Evolutionary conservation across 1,284 basidiomycete genomes (phyloP), one percentile per base, ranked within the genome.

Genomic region (Pyrrhoderma lamaoense): DNA sequence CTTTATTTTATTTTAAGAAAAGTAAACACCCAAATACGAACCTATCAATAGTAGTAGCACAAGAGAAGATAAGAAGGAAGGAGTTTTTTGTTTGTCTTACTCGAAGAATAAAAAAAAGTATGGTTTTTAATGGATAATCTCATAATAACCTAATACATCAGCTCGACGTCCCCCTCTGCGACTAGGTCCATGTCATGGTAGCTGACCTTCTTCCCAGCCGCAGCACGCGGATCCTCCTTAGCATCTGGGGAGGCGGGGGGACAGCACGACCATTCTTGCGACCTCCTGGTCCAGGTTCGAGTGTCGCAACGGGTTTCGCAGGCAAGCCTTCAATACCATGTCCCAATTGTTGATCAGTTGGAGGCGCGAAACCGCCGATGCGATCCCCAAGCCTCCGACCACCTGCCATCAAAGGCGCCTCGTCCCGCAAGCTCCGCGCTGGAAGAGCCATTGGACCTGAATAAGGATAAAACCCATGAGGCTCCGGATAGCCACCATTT

Each of bases 121-220:
- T 31, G 5, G 11, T 31, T 11, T 31, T 11, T 11, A 31, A 5
- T 5, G 7, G 27, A 31, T 31, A 31, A 5, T 44, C 21, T 44
- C 16, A 5, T 14, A 13, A 3, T 22, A 18, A 34, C 25, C 77
- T 70, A 87, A 65, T 87, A 87, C 59, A 74, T 79, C 70, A 88
- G 67, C 67, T 88, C 87, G 56, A 90, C 80, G 63, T 90, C 87
- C 19, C 88, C 87, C 75, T 90, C 87, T 31, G 87, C 87, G 57
- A 90, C 88, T 62, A 85, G 69, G 68, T 90, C 87, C 84, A 90
- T 89, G 65, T 90, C 88, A 63, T 90, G 84, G 62, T 90, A 90
- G 67, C 86, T 89, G 53, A 90, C 77, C 66, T 86, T 79, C 70
- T 79, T 81, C 22, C 88, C 87, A 35, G 83, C 83, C 37, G 82